Conservation (phyloP, 352 stramenopile genomes). For the Elongisporangium senticosum region DNA sequence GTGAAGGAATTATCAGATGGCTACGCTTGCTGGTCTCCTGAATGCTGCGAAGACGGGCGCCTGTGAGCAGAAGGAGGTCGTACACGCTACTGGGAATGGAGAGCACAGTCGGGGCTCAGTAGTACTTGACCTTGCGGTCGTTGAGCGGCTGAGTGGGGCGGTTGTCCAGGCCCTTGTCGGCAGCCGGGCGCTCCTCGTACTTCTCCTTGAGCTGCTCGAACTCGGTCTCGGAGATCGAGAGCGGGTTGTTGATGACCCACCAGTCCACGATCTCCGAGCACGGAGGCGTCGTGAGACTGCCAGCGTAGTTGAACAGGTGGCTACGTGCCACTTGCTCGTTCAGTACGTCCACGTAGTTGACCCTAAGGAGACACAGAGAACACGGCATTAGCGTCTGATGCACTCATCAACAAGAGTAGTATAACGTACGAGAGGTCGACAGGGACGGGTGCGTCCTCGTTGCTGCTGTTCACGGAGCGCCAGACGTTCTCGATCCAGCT, state of each 20-base stretch:
- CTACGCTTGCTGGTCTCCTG: too few relatives aligned
- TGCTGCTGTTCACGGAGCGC: slow-evolving; percentile 27
- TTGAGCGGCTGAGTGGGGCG: slow-evolving; percentile 49
- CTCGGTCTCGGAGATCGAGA: slow-evolving; percentile 35
- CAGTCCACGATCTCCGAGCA: slow-evolving; percentile 57
- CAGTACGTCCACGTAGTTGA: slow-evolving; percentile 59
- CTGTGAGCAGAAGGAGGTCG: too few relatives aligned
- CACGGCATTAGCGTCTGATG: background rate
- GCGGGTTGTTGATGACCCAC: slow-evolving; percentile 53
- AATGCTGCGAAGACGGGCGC: too few relatives aligned
- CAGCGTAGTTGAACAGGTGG: slow-evolving; percentile 62
- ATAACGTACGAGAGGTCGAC: slow-evolving; percentile 30
- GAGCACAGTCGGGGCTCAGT: slow-evolving; percentile 11
- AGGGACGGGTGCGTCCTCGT: slow-evolving; percentile 11
- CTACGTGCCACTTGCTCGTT: slow-evolving; percentile 40
- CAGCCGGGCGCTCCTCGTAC: slow-evolving; percentile 28
- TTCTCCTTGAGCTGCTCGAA: slow-evolving; percentile 23
- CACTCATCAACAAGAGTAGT: background rate
- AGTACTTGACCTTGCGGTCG: slow-evolving; percentile 40
- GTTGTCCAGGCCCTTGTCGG: slow-evolving; percentile 33
- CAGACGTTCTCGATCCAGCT: slow-evolving; percentile 43
- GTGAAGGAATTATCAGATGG: too few relatives aligned
- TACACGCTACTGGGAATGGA: too few relatives aligned
- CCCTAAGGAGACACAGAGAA: slow-evolving; percentile 7
- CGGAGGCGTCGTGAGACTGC: slow-evolving; percentile 48